phyloP scores from a whole-genome alignment of 2,329 filamentous ascomycete species.

The Talaromyces sp. region DNA sequence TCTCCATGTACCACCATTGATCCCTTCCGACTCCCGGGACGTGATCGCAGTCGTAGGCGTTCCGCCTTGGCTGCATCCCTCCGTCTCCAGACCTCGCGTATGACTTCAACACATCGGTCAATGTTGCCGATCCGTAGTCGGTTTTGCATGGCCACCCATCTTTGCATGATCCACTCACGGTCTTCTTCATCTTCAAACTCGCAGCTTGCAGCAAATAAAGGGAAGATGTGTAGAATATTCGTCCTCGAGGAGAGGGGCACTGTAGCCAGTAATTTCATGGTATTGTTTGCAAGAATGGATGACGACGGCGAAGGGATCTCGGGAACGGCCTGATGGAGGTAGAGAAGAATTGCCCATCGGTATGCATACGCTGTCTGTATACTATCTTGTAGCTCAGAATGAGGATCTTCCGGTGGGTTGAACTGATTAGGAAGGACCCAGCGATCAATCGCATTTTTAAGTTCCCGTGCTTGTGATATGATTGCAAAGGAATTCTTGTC shows the following conservation, averaged over 20 bases:
- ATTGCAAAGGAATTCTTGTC: constrained; percentile 57
- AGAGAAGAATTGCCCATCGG: constrained; percentile 62
- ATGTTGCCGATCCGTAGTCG: constrained; percentile 66
- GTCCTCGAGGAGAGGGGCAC: constrained; percentile 61
- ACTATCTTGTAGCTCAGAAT: constrained; percentile 60
- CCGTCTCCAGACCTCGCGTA: constrained; percentile 63
- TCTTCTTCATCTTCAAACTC: constrained; percentile 59
- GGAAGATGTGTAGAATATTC: constrained; percentile 67
- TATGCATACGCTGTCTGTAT: constrained; percentile 65
- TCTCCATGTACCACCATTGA: constrained; percentile 20
- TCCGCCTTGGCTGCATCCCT: constrained; percentile 53
- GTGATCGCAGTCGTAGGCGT: constrained; percentile 34
- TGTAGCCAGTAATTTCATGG: constrained; percentile 59
- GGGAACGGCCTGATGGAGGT: constrained; percentile 65
- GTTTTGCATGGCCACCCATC: constrained; percentile 59
- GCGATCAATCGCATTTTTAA: constrained; percentile 58
- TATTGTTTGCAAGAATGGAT: constrained; percentile 58
- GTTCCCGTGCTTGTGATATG: constrained; percentile 58
- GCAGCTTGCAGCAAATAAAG: constrained; percentile 63
- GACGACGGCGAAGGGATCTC: constrained; percentile 60
- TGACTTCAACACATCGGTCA: constrained; percentile 61
- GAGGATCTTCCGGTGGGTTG: constrained; percentile 61
- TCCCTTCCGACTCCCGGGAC: constrained; percentile 25
- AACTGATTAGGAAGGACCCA: constrained; percentile 60
- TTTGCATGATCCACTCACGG: constrained; percentile 59